These are phyloP conservation scores for Lactarius sp. DNA, from an alignment of 768 basidiomycete species.

Conservation along the genomic window DNA sequence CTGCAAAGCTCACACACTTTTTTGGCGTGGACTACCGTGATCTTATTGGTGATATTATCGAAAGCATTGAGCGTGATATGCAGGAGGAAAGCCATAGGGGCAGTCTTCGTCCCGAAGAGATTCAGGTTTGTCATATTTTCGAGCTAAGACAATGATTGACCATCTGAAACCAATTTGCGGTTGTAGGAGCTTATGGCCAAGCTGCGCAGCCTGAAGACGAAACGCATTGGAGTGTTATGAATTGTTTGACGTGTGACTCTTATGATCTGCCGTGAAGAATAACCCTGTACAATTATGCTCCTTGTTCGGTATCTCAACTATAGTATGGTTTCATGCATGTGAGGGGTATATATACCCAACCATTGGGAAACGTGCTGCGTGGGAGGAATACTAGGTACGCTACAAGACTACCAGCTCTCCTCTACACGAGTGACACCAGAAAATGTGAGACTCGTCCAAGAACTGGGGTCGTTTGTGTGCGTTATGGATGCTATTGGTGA, in stretches of 20 bases:
- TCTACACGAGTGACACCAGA: conserved; percentile 81
- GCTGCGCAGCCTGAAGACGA: conserved; percentile 50
- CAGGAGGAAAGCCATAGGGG: conserved; percentile 65
- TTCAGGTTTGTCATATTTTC: conserved; percentile 48
- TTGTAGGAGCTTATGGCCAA: conserved; percentile 40
- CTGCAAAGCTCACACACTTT: conserved; percentile 82
- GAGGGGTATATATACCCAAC: conserved; percentile 4
- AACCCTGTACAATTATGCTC: conserved; percentile 18
- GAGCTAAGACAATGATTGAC: not conserved
- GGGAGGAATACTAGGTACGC: conserved; percentile 5
- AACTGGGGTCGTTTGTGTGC: conserved; percentile 56
- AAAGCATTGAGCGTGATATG: conserved; percentile 73
- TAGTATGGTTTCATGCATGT: conserved; percentile 13
- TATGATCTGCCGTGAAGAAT: conserved; percentile 29
- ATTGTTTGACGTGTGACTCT: conserved; percentile 13
- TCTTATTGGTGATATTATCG: conserved; percentile 69
- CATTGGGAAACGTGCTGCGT: not conserved
- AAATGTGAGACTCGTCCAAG: conserved; percentile 82
- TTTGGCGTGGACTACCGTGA: conserved; percentile 84
- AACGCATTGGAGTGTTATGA: conserved; percentile 37
- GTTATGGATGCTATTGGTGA: not conserved
- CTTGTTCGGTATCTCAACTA: conserved; percentile 12
- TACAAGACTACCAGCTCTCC: conserved; percentile 79
- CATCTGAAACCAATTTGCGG: conserved; percentile 7
- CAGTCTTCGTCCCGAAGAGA: conserved; percentile 60